Evolutionary conservation across 495 filamentous ascomycete species (phyloP).

Genomic region (Aspergillus sparsus): DNA sequence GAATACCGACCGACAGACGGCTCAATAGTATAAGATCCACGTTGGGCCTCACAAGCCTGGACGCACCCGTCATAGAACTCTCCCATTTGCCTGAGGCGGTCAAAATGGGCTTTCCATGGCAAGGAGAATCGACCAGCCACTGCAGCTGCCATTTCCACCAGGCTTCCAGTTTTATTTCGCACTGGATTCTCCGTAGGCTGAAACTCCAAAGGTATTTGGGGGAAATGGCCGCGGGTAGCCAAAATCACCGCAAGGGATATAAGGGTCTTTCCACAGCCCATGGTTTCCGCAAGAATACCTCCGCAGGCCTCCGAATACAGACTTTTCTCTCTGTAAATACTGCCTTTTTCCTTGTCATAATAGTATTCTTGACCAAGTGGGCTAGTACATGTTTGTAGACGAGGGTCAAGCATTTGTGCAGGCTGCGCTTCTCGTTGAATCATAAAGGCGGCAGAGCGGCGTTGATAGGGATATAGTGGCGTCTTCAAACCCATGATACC

Average conservation of each 20-base stretch:
- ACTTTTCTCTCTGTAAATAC: conserved; percentile 60
- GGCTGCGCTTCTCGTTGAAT: conserved; percentile 75
- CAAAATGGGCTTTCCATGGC: conserved; percentile 68
- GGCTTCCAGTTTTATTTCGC: conserved; percentile 49
- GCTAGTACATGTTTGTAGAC: conserved; percentile 57
- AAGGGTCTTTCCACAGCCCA: conserved; percentile 83
- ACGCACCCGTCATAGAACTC: conserved; percentile 50
- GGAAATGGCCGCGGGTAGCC: conserved; percentile 71
- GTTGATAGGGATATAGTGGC: conserved; percentile 74
- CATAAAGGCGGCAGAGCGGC: conserved; percentile 82
- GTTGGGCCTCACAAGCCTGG: conserved; percentile 54
- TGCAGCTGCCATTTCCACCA: conserved; percentile 73
- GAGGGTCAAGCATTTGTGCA: conserved; percentile 67
- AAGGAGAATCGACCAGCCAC: conserved; percentile 62
- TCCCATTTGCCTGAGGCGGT: conserved; percentile 35
- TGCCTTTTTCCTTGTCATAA: conserved; percentile 65
- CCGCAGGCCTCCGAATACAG: conserved; percentile 76
- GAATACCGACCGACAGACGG: conserved; percentile 45
- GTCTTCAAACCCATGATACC: conserved; percentile 64
- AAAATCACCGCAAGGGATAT: conserved; percentile 83
- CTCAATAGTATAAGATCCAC: conserved; percentile 57
- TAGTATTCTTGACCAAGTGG: conserved; percentile 68
- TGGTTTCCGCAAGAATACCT: conserved; percentile 63
- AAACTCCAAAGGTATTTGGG: conserved; percentile 64
- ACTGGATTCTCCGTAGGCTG: conserved; percentile 44